Evolutionary conservation across 805 yeast species (phyloP).

Genomic region (Candida palmyrensis): DNA sequence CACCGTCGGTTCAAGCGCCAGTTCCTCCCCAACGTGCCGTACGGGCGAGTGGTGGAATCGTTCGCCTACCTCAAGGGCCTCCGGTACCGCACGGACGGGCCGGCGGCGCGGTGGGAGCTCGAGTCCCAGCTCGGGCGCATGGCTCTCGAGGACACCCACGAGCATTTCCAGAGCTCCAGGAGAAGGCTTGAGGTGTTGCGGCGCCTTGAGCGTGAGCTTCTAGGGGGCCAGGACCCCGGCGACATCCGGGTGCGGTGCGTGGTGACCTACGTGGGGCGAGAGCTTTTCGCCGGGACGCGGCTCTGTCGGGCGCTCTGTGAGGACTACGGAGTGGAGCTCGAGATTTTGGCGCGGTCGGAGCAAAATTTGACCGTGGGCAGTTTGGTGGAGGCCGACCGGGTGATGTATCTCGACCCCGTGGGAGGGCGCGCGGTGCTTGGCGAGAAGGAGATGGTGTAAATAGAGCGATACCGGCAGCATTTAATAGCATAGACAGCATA

Average conservation of each 20-base stretch:
- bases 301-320: constrained; percentile 43
- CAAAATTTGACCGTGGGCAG: constrained; percentile 36
- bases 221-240: too few species aligned
- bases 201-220: constrained; percentile 12
- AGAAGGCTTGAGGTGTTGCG: constrained; percentile 22
- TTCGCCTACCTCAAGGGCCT: constrained; percentile 23
- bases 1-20: constrained; percentile 18
- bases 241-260: neutral
- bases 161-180: constrained; percentile 11
- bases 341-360: constrained; percentile 21
- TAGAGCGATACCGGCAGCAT: too few species aligned
- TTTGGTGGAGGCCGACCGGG: constrained; percentile 38
- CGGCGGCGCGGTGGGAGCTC: too few species aligned
- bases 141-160: constrained; percentile 10
- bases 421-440: constrained; percentile 31
- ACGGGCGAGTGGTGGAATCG: constrained; percentile 3
- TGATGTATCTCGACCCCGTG: constrained; percentile 38
- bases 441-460: neutral
- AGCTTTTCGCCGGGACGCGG: constrained; percentile 4
- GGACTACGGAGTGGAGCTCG: constrained; percentile 44
- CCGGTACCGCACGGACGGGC: constrained; percentile 26
- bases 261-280: neutral
- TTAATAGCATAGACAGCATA: too few species aligned
- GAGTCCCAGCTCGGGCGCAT: too few species aligned
- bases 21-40: neutral